A percentile compares a stretch with the other conserved stretches of the same genome.
Evolutionary conservation across 164 flowering plant species (phyloP).

Genomic region (Malania oleifera): DNA sequence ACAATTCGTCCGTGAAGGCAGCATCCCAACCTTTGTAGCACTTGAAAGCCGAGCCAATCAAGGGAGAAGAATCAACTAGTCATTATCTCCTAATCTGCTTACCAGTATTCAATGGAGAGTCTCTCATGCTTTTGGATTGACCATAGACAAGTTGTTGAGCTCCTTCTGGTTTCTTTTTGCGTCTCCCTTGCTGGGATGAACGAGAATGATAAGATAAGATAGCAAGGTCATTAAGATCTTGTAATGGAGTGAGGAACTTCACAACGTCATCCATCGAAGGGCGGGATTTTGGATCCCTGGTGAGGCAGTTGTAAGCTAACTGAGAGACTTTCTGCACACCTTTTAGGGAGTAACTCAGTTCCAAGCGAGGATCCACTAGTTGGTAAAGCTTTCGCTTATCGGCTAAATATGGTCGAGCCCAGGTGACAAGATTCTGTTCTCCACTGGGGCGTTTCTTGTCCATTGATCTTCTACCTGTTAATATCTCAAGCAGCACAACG

Average conservation of each 20-base stretch:
- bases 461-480: constrained; percentile 93
- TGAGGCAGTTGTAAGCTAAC: constrained; percentile 71
- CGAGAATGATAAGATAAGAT: constrained; percentile 58
- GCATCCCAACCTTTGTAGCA: constrained; percentile 7
- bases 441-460: constrained; percentile 88
- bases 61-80: constrained; percentile 6
- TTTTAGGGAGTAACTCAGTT: constrained; percentile 75
- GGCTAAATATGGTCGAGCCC: constrained; percentile 74
- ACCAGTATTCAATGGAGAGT: constrained; percentile 45
- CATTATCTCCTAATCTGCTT: constrained; percentile 39
- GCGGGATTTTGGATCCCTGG: constrained; percentile 73
- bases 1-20: not conserved
- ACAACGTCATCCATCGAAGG: constrained; percentile 90
- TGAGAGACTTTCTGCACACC: constrained; percentile 82
- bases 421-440: constrained; percentile 83
- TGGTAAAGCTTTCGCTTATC: constrained; percentile 74
- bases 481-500: constrained; percentile 84
- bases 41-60: constrained; percentile 8
- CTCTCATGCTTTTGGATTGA: constrained; percentile 43
- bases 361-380: constrained; percentile 80
- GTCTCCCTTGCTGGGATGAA: constrained; percentile 53
- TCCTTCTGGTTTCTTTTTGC: constrained; percentile 66
- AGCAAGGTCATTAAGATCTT: constrained; percentile 78
- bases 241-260: constrained; percentile 62
- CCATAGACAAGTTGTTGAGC: constrained; percentile 28